Evolutionary conservation across 768 basidiomycete species (phyloP).

Genomic region (Tricholoma sp.): DNA sequence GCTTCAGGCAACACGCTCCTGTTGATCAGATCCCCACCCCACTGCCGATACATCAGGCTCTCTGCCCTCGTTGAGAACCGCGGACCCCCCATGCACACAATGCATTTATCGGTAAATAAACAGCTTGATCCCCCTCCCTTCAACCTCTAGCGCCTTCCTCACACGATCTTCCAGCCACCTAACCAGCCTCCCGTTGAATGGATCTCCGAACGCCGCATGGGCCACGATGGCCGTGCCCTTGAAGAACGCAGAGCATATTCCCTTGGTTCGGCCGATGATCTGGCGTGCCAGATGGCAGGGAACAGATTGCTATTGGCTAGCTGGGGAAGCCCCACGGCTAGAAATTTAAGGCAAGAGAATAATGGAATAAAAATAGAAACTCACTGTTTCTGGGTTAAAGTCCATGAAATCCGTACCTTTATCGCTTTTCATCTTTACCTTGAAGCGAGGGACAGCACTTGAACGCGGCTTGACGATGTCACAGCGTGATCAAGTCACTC

Average conservation of each 20-base stretch:
- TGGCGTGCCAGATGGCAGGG: constrained; percentile 81
- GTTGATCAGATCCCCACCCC: constrained; percentile 93
- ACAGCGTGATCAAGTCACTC: too few species aligned
- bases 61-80: constrained; percentile 99
- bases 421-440: background rate
- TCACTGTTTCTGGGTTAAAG: constrained; percentile 70
- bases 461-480: too few species aligned
- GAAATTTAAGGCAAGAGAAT: background rate
- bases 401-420: background rate
- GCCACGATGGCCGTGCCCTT: constrained; percentile 78
- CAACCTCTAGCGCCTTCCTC: too few species aligned
- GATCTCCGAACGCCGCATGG: too few species aligned
- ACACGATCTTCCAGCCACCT: constrained; percentile 65
- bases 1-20: constrained; percentile 97
- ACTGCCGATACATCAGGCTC: constrained; percentile 87
- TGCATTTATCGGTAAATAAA: constrained; percentile 81
- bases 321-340: constrained; percentile 94
- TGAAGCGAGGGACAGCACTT: too few species aligned
- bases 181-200: constrained; percentile 66
- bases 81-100: constrained; percentile 96
- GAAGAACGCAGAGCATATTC: constrained; percentile 86
- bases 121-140: too few species aligned
- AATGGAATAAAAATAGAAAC: constrained; percentile 17
- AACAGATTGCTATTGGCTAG: constrained; percentile 86
- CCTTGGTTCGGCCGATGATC: constrained; percentile 96